Evolutionary conservation across 2,329 filamentous ascomycete species (phyloP).

Genomic region (Colletotrichum navitas): DNA sequence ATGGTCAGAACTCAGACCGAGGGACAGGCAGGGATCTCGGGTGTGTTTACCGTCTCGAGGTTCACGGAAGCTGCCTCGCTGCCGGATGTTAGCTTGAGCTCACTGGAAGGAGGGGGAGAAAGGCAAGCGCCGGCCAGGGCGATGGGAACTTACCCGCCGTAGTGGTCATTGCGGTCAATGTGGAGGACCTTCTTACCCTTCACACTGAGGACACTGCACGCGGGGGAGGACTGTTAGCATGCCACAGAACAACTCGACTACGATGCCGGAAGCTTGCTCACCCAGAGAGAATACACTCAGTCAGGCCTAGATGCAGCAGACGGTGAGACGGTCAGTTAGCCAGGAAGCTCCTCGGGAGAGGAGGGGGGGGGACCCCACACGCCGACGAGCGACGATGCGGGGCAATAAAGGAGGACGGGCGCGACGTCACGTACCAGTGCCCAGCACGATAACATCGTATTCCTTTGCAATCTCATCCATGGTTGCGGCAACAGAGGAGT

Average conservation of each 20-base stretch:
- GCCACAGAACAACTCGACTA: conserved; percentile 7
- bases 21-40: conserved; percentile 47
- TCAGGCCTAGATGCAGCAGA: conserved; percentile 76
- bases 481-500: conserved; percentile 51
- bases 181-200: conserved; percentile 99
- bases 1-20: conserved; percentile 35
- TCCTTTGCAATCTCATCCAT: conserved; percentile 99
- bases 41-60: conserved; percentile 80
- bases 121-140: conserved; percentile 23
- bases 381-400: conserved; percentile 45
- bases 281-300: conserved; percentile 99
- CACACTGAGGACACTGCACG: conserved; percentile 86
- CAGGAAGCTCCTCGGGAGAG: conserved; percentile 43
- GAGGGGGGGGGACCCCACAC: conserved; percentile 37
- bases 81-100: conserved; percentile 40
- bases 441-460: conserved; percentile 98
- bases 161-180: conserved; percentile 98
- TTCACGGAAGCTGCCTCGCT: conserved; percentile 97
- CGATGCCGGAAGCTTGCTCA: conserved; percentile 58
- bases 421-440: conserved; percentile 79
- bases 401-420: conserved; percentile 44
- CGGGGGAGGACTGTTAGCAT: conserved; percentile 21
- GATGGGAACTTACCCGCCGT: conserved; percentile 82
- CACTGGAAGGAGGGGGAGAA: conserved; percentile 8
- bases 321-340: conserved; percentile 46